Conservation (phyloP, 2,329 filamentous ascomycete genomes). For the Aureobasidium sp. region DNA sequence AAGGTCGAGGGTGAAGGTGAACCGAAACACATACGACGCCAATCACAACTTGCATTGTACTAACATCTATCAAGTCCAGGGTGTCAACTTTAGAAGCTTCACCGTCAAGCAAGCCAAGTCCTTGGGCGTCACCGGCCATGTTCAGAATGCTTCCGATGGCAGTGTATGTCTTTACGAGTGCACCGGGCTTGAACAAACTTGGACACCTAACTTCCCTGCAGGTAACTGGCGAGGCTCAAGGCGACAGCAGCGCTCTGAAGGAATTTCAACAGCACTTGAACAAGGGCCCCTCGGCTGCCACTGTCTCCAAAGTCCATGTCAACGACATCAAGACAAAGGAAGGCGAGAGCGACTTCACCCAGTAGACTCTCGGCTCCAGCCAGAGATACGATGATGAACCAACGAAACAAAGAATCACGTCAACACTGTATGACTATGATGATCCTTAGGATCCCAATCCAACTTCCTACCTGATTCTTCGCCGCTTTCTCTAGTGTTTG, state of each 20-base stretch:
- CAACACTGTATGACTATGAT: too few species aligned
- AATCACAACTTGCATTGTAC: neutral
- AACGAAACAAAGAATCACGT: too few species aligned
- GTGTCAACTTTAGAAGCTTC: slow-evolving; percentile 45
- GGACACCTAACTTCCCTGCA: slow-evolving; percentile 31
- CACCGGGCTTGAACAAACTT: neutral
- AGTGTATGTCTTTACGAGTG: slow-evolving; percentile 25
- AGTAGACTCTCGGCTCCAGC: too few species aligned
- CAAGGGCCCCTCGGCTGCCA: slow-evolving; percentile 63
- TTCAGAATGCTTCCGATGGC: slow-evolving; percentile 42
- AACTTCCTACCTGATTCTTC: too few species aligned
- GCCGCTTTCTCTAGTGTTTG: too few species aligned
- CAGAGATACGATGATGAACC: too few species aligned
- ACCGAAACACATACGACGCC: neutral
- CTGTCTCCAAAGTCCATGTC: slow-evolving; percentile 67
- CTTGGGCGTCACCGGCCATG: slow-evolving; percentile 40
- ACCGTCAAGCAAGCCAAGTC: slow-evolving; percentile 38
- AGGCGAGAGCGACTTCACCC: slow-evolving; percentile 58
- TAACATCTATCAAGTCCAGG: slow-evolving; percentile 34
- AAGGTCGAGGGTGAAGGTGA: slow-evolving; percentile 37
- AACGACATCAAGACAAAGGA: slow-evolving; percentile 58
- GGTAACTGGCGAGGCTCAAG: slow-evolving; percentile 89
- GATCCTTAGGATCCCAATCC: too few species aligned
- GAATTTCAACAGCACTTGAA: slow-evolving; percentile 69
- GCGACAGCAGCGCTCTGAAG: slow-evolving; percentile 55